A percentile compares a stretch with the other conserved stretches of the same genome.
Conservation (phyloP, 1,139 yeast species). For the Dujonia santamariae region DNA sequence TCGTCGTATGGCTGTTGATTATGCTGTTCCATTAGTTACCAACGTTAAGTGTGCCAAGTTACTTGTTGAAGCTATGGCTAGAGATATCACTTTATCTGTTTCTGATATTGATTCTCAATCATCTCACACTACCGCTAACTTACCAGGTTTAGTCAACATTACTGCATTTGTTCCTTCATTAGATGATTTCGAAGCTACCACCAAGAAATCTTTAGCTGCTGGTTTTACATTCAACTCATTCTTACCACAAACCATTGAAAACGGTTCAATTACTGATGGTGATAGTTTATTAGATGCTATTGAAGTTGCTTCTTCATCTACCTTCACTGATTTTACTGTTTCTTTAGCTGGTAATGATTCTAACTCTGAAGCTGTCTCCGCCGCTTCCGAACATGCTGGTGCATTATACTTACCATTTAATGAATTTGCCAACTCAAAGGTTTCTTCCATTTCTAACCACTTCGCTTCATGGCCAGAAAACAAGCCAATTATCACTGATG, state of each 20-base stretch:
- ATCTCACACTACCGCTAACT: conserved; percentile 73
- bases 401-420: conserved; percentile 80
- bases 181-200: conserved; percentile 59
- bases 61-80: conserved; percentile 86
- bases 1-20: conserved; percentile 99
- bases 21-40: conserved; percentile 94
- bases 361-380: conserved; percentile 61
- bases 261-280: conserved; percentile 58
- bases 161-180: conserved; percentile 76
- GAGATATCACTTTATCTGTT: conserved; percentile 66
- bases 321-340: conserved; percentile 79
- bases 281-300: conserved; percentile 64
- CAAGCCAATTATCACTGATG: conserved; percentile 90
- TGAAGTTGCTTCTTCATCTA: conserved; percentile 53
- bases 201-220: conserved; percentile 71
- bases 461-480: conserved; percentile 79
- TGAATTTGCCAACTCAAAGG: conserved; percentile 65
- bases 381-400: conserved; percentile 66
- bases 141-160: conserved; percentile 87
- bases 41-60: conserved; percentile 97
- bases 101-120: conserved; percentile 85
- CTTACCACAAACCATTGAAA: conserved; percentile 68
- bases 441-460: conserved; percentile 74
- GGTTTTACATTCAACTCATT: conserved; percentile 89
- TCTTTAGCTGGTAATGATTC: conserved; percentile 78